Evolutionary conservation across 2,329 filamentous ascomycete species (phyloP).

Genomic region (Talaromyces amestolkiae): DNA sequence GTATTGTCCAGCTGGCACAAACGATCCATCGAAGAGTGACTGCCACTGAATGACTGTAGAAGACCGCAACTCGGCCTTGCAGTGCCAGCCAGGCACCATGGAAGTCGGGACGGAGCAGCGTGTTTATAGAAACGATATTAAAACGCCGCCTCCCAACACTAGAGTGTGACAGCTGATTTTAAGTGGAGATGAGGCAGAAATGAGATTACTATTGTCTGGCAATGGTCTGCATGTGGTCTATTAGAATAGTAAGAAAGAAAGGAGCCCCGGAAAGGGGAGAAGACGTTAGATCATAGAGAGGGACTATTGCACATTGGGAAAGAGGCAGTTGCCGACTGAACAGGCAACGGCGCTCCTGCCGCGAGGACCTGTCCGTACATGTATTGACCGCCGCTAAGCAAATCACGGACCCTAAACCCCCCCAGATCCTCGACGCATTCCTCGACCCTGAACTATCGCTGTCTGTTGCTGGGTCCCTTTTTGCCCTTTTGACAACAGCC

Average conservation of each 20-base stretch:
- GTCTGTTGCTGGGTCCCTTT: background rate
- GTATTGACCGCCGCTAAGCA: background rate
- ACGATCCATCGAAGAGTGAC: background rate
- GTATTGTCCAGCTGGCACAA: background rate
- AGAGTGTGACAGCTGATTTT: background rate
- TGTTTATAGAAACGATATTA: background rate
- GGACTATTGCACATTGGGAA: background rate
- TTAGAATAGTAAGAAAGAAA: background rate
- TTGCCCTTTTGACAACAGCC: background rate
- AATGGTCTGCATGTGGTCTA: background rate
- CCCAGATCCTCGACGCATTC: slow-evolving; percentile 9
- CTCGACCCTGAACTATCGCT: background rate
- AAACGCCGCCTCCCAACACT: background rate
- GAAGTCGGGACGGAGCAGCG: slow-evolving; percentile 1
- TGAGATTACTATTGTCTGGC: background rate
- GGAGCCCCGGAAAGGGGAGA: background rate
- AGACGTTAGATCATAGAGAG: background rate
- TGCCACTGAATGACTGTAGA: too few species aligned
- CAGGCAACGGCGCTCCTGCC: slow-evolving; percentile 3
- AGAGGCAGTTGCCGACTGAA: background rate
- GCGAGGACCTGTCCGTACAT: background rate
- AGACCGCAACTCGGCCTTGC: slow-evolving; percentile 2
- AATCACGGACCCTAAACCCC: background rate
- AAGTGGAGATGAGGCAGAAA: slow-evolving; percentile 2
- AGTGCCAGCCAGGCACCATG: background rate